Evolutionary conservation across 345 rosid species (phyloP).

Genomic region (Eucalyptus caleyi): DNA sequence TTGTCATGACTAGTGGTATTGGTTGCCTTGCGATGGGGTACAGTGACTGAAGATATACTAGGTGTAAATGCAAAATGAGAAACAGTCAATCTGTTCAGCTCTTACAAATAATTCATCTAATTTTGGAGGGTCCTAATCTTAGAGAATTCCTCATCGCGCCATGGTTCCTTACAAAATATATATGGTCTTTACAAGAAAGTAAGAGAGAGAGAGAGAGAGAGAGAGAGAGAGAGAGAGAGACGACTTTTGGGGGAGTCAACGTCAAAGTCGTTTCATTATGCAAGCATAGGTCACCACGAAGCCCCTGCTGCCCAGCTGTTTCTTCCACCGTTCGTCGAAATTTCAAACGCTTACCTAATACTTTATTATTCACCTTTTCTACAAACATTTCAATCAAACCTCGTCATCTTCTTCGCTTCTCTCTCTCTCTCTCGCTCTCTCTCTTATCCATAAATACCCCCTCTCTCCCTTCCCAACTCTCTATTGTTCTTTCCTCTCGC

Average conservation of each 20-base stretch:
- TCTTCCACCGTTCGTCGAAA: slow-evolving; percentile 30
- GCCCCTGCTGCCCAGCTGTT: slow-evolving; percentile 5
- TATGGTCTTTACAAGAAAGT: not conserved
- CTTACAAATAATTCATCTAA: not conserved
- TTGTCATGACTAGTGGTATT: not conserved
- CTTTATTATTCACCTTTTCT: not conserved
- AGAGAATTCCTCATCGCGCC: not conserved
- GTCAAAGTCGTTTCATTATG: slow-evolving; percentile 22
- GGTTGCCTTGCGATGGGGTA: not conserved
- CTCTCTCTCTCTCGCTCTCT: not conserved
- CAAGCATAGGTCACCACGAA: not conserved
- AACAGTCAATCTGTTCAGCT: not conserved
- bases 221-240: not conserved
- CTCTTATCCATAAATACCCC: not conserved
- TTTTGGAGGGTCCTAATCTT: not conserved
- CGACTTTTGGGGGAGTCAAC: slow-evolving; percentile 16
- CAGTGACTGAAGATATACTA: not conserved
- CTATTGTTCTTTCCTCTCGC: not conserved
- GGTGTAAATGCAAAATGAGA: not conserved
- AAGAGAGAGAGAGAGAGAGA: not conserved
- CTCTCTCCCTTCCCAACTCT: not conserved
- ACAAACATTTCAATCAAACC: not conserved
- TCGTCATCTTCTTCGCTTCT: not conserved
- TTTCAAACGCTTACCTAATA: not conserved
- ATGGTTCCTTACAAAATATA: not conserved